Base-by-base conservation (phyloP, 208 protist genomes). In the Crithidia fasciculata region DNA sequence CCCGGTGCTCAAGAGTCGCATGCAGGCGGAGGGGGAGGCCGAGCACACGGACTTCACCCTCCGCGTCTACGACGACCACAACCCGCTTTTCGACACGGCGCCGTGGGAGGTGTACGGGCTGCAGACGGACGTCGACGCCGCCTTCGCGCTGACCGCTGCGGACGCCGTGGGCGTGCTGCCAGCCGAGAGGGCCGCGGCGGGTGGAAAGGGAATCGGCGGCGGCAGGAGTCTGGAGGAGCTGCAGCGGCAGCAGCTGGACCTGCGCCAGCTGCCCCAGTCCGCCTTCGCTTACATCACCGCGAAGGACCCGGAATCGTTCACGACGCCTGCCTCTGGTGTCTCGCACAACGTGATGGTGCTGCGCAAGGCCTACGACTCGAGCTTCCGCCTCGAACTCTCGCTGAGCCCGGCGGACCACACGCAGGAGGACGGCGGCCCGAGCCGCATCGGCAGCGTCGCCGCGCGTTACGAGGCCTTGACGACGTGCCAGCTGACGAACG, bases 401-500 rank as follows among this genome's bases (percentile, higher is more conserved):
- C 66, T 96, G 56, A 88, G 84, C 49, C 86, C 81, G 13, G 80
- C 68, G n/a, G 69, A 69, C 57, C 57, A 80, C 12, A 72, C 36
- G 3, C 72, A 54, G 53, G 40, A 15, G 28, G 67, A 69, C 37
- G 40, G 39, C n/a, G 58, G 36, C 13, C 43, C 19, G 37, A 60
- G 62, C 39, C 45, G n/a, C 28, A 71, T 74, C 47, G 63, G 64
- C n/a, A 43, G 57, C 6, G 74, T 85, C 41, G 63, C 77, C 41
- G 72, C 82, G 13, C 72, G 55, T 54, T 89, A 88, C 74, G 79
- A 82, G 58, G 68, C 78, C 10, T 67, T 96, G 5, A 78, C 82
- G 37, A 85, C 83, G 16, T 96, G 91, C 69, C 91, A 96, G 75
- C 81, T 93, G 64, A 91, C 85, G 45, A 95, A 95, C 74, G 61